Percentiles rank a stretch among this genome's conserved stretches.
These are phyloP conservation scores for Paraglomus brasilianum DNA, from an alignment of 192 early-diverging fungal genomes.

Conservation along the genomic window DNA sequence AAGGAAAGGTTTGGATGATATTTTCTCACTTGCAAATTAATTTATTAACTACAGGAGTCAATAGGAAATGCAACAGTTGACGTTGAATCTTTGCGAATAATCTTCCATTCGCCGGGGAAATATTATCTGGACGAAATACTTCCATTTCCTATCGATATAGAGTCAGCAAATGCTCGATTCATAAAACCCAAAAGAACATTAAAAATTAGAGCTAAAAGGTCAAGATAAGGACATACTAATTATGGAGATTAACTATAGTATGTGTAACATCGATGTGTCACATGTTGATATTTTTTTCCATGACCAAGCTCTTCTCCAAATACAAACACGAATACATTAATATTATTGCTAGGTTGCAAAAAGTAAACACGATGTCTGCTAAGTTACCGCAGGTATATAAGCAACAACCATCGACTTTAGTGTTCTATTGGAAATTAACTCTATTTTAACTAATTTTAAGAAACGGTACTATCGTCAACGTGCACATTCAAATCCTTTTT, in stretches of 20 bases:
- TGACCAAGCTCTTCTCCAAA: too few relatives aligned
- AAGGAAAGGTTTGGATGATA: not conserved
- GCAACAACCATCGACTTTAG: too few relatives aligned
- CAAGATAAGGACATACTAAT: not conserved
- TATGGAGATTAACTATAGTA: too few relatives aligned
- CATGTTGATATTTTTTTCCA: too few relatives aligned
- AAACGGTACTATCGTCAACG: conserved; percentile 85
- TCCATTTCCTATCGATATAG: conserved; percentile 13
- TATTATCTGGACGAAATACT: not conserved
- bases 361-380: too few relatives aligned
- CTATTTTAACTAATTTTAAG: conserved; percentile 37
- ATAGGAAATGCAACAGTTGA: not conserved
- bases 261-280: too few relatives aligned
- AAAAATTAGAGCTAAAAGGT: not conserved
- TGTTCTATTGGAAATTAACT: not conserved
- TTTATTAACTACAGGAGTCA: conserved; percentile 16
- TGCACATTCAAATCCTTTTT: conserved; percentile 97
- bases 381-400: too few relatives aligned
- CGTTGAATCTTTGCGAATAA: conserved; percentile 7
- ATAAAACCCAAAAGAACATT: conserved; percentile 17
- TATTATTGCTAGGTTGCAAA: too few relatives aligned
- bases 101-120: conserved; percentile 9
- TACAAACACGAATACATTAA: too few relatives aligned
- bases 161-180: conserved; percentile 14
- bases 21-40: not conserved